Evolutionary conservation across 208 protist species (phyloP).

Genomic region (Acanthamoeba healyi): DNA sequence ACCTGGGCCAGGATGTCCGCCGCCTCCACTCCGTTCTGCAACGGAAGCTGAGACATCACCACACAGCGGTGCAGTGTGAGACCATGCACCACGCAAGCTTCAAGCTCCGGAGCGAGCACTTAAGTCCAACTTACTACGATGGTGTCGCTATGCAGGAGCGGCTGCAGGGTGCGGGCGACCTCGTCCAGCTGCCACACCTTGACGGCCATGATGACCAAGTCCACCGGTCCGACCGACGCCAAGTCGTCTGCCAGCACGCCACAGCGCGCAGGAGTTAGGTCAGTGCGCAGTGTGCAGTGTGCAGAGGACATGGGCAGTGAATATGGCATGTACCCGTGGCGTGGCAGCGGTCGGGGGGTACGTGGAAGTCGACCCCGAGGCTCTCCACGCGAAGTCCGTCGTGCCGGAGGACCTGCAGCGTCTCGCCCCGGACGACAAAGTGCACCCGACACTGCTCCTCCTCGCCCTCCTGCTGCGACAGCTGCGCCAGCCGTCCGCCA

Average conservation of each 20-base stretch:
- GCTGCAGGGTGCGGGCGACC: conserved; percentile 9
- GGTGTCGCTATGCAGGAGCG: background rate
- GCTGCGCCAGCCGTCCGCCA: conserved; percentile 18
- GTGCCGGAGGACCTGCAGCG: background rate
- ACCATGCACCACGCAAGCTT: background rate
- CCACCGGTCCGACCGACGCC: background rate
- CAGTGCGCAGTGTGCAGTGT: too few species aligned
- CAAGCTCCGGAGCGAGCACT: too few species aligned
- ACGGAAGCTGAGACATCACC: background rate
- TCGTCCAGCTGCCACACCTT: conserved; percentile 63
- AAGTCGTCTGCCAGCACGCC: too few species aligned
- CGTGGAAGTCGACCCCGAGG: background rate
- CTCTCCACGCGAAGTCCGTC: conserved; percentile 25
- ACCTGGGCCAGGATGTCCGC: background rate
- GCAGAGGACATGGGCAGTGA: background rate
- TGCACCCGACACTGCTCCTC: conserved; percentile 21
- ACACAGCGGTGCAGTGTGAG: too few species aligned
- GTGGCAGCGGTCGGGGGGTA: background rate
- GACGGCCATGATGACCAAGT: conserved; percentile 22
- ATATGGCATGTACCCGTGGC: background rate
- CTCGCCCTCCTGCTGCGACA: too few species aligned
- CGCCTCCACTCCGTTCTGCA: conserved; percentile 7
- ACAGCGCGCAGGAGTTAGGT: too few species aligned
- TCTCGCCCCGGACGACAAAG: conserved; percentile 36
- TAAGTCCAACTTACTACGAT: background rate